Conservation (phyloP, 164 flowering plant genomes). For the Berberis vulgaris region DNA sequence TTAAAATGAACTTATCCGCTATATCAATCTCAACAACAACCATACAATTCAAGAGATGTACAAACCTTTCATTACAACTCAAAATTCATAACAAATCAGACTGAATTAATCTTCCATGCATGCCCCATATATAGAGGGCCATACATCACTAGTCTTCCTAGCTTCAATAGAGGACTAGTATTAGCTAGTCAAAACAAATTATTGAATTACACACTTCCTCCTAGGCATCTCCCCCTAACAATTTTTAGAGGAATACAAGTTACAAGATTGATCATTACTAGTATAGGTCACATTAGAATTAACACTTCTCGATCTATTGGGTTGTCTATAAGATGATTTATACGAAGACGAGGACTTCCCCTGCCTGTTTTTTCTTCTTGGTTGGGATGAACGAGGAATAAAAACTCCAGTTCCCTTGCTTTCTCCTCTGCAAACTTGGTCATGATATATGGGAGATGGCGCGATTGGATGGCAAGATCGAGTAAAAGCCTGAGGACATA, state of each 20-base stretch:
- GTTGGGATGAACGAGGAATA: constrained; percentile 55
- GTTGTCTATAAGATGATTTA: constrained; percentile 29
- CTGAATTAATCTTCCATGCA: constrained; percentile 6
- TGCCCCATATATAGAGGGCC: too few relatives aligned
- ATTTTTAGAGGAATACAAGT: constrained; percentile 10
- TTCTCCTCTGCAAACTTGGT: constrained; percentile 39
- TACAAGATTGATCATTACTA: constrained; percentile 10
- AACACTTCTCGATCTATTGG: constrained; percentile 17
- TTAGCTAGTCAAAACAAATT: neutral
- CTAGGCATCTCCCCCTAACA: neutral
- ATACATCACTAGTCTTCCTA: too few relatives aligned
- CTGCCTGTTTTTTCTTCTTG: constrained; percentile 54
- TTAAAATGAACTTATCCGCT: constrained; percentile 2
- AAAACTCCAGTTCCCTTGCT: constrained; percentile 92
- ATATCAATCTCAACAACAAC: constrained; percentile 4
- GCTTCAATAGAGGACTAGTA: neutral
- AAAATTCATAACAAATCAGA: neutral
- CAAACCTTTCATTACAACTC: constrained; percentile 8
- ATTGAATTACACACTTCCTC: neutral
- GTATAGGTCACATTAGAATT: constrained; percentile 15
- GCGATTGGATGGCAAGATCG: constrained; percentile 21
- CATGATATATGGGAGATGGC: constrained; percentile 25
- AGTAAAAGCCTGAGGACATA: constrained; percentile 30
- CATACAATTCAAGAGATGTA: constrained; percentile 5
- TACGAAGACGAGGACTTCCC: constrained; percentile 28